Evolutionary conservation across 176 grass and related monocot genomes (phyloP), one percentile per base, ranked within the genome.

Genomic region (Elymus sibiricus): DNA sequence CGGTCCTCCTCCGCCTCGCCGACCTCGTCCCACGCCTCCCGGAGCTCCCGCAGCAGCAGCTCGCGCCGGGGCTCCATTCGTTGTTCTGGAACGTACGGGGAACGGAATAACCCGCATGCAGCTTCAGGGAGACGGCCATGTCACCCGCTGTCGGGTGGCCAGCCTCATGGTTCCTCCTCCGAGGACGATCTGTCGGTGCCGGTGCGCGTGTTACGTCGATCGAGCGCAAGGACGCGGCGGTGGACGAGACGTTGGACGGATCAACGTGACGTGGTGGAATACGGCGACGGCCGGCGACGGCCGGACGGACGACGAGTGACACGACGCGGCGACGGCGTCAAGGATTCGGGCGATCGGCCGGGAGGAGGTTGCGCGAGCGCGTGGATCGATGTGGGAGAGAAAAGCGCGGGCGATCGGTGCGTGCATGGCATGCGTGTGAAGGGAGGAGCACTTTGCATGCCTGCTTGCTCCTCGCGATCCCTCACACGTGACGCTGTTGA

Each of bases 11-110:
- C 88, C 40, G 61, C 81, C 76, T 95, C 91, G 34, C 91, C 93
- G 69, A 98, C 89, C 69, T 95, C 89, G 47, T 95, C 95, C 95
- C 93, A 98, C 77, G 93, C 87, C 43, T 90, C 89, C 40, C 82
- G 78, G 3, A 92, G 87, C 61, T 92, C 87, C 0, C 84, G 70
- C 44, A 92, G 88, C 51, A 92, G 81, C 53, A 83, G 59, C 77
- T 84, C 77, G 34, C 77, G 76, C 3, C 76, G 73, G 0, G 84
- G 77, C 55, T 90, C 87, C 88, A 90, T 74, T 14, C 42, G 19
- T 15, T 5, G 6, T 28, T 82, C 65, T 78, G 70, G 70, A 77
- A 92, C n/a, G 24, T 44, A 39, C 34, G 19, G 79, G 77, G 85
- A 84, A 87, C 8, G 84, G 70, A 49, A 91, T 76, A 24, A 39